Evolutionary conservation across 2,329 filamentous ascomycete species (phyloP).

Genomic region (Aplosporella prunicola): DNA sequence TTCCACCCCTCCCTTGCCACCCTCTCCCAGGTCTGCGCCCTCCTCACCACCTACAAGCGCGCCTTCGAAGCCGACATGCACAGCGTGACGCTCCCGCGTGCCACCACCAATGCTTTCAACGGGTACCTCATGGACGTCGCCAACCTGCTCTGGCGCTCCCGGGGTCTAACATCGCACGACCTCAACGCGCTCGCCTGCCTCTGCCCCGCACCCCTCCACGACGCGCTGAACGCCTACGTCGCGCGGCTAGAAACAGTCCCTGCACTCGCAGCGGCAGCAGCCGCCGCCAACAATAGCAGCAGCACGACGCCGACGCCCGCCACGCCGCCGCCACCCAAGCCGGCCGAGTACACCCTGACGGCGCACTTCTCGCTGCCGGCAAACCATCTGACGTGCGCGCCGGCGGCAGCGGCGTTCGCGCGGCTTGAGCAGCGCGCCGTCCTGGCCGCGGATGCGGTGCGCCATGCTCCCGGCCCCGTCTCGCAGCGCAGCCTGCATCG

Average conservation of each 20-base stretch:
- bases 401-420: slow-evolving; percentile 41
- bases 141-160: slow-evolving; percentile 70
- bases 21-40: slow-evolving; percentile 58
- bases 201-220: slow-evolving; percentile 38
- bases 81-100: slow-evolving; percentile 12
- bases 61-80: slow-evolving; percentile 52
- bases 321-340: too few relatives aligned
- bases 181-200: slow-evolving; percentile 49
- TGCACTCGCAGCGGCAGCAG: slow-evolving; percentile 28
- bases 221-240: slow-evolving; percentile 34
- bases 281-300: slow-evolving; percentile 32
- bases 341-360: slow-evolving; percentile 28
- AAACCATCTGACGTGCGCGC: slow-evolving; percentile 35
- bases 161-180: slow-evolving; percentile 58
- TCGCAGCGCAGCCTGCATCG: slow-evolving; percentile 31
- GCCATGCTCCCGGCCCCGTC: slow-evolving; percentile 15
- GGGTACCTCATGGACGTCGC: slow-evolving; percentile 79
- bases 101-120: slow-evolving; percentile 55
- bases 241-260: slow-evolving; percentile 26
- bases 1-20: slow-evolving; percentile 56
- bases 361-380: slow-evolving; percentile 40
- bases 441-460: slow-evolving; percentile 51
- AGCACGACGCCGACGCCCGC: slow-evolving; percentile 38
- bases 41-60: slow-evolving; percentile 64
- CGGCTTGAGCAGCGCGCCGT: slow-evolving; percentile 32